Conservation (phyloP, 768 basidiomycete genomes). For the Pseudohyphozyma bogoriensis region DNA sequence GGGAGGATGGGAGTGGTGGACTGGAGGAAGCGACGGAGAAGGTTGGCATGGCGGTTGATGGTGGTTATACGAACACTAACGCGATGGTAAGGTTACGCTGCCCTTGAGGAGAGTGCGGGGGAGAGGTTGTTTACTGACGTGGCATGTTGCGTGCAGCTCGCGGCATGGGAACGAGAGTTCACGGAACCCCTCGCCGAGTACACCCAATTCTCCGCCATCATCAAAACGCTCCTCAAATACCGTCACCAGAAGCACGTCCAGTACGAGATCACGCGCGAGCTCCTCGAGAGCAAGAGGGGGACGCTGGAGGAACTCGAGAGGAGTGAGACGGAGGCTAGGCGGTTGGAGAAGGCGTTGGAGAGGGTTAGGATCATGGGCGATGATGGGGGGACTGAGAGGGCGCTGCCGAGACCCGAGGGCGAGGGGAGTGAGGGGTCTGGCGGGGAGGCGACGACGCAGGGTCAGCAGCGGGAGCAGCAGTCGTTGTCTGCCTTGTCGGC, state of each 20-base stretch:
- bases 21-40: slow-evolving; percentile 83
- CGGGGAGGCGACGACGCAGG: no score
- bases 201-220: slow-evolving; percentile 83
- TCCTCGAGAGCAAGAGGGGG: slow-evolving; percentile 70
- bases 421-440: slow-evolving; percentile 13
- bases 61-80: slow-evolving; percentile 85
- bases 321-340: slow-evolving; percentile 78
- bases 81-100: slow-evolving; percentile 53
- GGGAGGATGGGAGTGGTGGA: slow-evolving; percentile 52
- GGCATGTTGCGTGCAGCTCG: slow-evolving; percentile 48
- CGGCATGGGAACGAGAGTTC: slow-evolving; percentile 88
- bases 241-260: slow-evolving; percentile 97
- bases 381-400: slow-evolving; percentile 22
- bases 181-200: slow-evolving; percentile 95
- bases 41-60: slow-evolving; percentile 90
- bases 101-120: background rate
- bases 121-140: background rate
- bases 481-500: slow-evolving; percentile 16
- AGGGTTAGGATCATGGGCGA: slow-evolving; percentile 22
- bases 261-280: slow-evolving; percentile 91
- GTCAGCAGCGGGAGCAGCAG: no score
- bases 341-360: slow-evolving; percentile 77
- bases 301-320: slow-evolving; percentile 81
- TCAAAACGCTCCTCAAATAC: slow-evolving; percentile 85
- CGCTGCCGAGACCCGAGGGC: slow-evolving; percentile 13